Evolutionary conservation across 768 basidiomycete genomes (phyloP).

Genomic region (Dendrothele bispora): DNA sequence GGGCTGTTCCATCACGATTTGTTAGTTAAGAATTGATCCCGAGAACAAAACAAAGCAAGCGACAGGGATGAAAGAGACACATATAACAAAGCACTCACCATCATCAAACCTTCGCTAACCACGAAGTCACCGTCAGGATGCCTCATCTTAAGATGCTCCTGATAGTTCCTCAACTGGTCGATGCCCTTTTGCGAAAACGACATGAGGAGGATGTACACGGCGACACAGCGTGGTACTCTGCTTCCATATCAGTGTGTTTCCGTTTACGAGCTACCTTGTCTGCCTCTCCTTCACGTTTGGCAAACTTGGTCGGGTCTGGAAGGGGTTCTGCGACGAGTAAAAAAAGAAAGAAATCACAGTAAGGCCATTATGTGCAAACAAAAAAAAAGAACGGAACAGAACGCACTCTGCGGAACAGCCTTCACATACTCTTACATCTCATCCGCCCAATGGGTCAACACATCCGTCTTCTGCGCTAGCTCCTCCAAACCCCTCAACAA

Average conservation of each 20-base stretch:
- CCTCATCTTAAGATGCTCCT: conserved; percentile 81
- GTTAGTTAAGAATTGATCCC: too few species aligned
- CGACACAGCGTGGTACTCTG: conserved; percentile 80
- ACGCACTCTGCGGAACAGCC: conserved; percentile 79
- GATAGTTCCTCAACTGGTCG: conserved; percentile 72
- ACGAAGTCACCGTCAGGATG: conserved; percentile 74
- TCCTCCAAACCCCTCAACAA: conserved; percentile 83
- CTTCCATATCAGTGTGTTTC: conserved; percentile 74
- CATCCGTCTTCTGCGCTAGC: conserved; percentile 93
- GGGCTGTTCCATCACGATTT: conserved; percentile 43
- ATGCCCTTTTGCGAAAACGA: conserved; percentile 93
- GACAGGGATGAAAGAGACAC: background rate
- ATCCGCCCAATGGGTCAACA: conserved; percentile 91
- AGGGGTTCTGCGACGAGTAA: conserved; percentile 60
- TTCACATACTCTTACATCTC: conserved; percentile 91
- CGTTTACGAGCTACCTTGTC: conserved; percentile 69
- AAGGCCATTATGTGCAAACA: too few species aligned
- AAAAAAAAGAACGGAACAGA: too few species aligned
- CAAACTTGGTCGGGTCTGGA: conserved; percentile 77
- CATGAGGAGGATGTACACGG: conserved; percentile 90
- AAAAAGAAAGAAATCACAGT: background rate
- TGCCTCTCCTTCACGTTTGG: conserved; percentile 66
- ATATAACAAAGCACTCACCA: conserved; percentile 48
- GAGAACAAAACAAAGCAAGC: conserved; percentile 7
- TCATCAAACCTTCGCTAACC: conserved; percentile 82